Evolutionary conservation across 768 basidiomycete species (phyloP).

Genomic region (Podaxis mareebaensis): DNA sequence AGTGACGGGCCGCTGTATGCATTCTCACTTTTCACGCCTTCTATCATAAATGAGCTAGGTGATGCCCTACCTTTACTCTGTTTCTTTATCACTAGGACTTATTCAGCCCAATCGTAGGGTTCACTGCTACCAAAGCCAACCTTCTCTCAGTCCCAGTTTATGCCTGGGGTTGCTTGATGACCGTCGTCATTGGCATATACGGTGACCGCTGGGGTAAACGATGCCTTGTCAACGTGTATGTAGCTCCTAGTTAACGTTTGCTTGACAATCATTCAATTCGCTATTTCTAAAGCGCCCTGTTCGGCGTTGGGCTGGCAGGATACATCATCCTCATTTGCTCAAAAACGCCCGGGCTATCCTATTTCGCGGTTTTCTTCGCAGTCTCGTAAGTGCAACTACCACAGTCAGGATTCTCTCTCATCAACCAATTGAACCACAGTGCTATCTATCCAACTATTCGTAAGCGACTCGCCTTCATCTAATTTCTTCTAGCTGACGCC

Average conservation of each 20-base stretch:
- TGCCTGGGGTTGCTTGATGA: slow-evolving; percentile 69
- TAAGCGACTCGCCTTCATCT: slow-evolving; percentile 26
- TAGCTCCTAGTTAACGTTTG: background rate
- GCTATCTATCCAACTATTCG: slow-evolving; percentile 55
- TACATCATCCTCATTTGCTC: slow-evolving; percentile 71
- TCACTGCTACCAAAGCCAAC: slow-evolving; percentile 65
- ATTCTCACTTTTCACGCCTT: slow-evolving; percentile 53
- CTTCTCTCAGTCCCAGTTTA: slow-evolving; percentile 79
- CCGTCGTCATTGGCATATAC: slow-evolving; percentile 57
- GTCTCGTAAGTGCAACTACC: slow-evolving; percentile 51
- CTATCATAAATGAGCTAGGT: slow-evolving; percentile 55
- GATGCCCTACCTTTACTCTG: background rate
- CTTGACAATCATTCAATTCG: background rate
- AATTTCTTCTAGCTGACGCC: background rate
- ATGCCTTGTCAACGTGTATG: slow-evolving; percentile 63
- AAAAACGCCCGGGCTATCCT: slow-evolving; percentile 60
- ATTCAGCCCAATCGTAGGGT: slow-evolving; percentile 37
- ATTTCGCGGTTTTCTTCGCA: slow-evolving; percentile 72
- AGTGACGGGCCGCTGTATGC: slow-evolving; percentile 59
- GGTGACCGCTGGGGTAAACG: slow-evolving; percentile 62
- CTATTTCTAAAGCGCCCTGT: slow-evolving; percentile 22
- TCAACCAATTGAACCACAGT: slow-evolving; percentile 24
- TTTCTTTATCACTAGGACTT: background rate
- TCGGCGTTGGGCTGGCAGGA: slow-evolving; percentile 44
- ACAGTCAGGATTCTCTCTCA: background rate